Conservation (phyloP, 139 green algal species). For the Microglena sp. region DNA sequence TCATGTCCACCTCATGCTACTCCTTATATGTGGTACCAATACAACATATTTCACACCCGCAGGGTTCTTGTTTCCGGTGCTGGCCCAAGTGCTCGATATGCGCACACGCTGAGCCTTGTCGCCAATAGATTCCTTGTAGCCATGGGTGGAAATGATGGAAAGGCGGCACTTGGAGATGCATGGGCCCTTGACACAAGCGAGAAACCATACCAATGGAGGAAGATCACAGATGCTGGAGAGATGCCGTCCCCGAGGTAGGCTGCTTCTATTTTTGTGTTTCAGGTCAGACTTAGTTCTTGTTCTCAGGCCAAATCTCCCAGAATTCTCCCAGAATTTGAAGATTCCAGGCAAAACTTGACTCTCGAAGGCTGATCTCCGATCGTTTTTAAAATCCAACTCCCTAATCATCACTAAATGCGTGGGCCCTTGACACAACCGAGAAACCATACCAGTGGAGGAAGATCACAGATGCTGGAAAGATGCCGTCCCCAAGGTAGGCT, state of each 20-base stretch:
- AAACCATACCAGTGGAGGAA: slow-evolving; percentile 97
- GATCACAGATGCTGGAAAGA: slow-evolving; percentile 74
- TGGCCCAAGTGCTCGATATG: slow-evolving; percentile 90
- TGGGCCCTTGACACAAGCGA: slow-evolving; percentile 96
- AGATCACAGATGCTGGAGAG: slow-evolving; percentile 75
- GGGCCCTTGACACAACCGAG: slow-evolving; percentile 93
- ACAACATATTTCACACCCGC: too few species aligned
- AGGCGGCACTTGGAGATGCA: slow-evolving; percentile 74
- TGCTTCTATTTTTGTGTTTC: too few species aligned
- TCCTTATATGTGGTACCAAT: too few species aligned
- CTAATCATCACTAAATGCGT: too few species aligned
- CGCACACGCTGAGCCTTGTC: slow-evolving; percentile 91
- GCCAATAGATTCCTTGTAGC: slow-evolving; percentile 95
- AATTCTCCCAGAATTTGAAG: too few species aligned
- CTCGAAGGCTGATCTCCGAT: too few species aligned
- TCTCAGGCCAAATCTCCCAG: too few species aligned
- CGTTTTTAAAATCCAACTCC: too few species aligned
- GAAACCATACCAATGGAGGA: slow-evolving; percentile 96
- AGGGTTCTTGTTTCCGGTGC: slow-evolving; percentile 87
- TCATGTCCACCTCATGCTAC: too few species aligned
- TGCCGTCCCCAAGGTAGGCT: slow-evolving; percentile 56
- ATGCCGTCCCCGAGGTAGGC: slow-evolving; percentile 60
- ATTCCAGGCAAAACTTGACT: too few species aligned
- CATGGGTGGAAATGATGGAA: slow-evolving; percentile 95
- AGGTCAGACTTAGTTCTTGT: too few species aligned